phyloP scores from a whole-genome alignment of 495 filamentous ascomycete species.

The Platismatia glauca region DNA sequence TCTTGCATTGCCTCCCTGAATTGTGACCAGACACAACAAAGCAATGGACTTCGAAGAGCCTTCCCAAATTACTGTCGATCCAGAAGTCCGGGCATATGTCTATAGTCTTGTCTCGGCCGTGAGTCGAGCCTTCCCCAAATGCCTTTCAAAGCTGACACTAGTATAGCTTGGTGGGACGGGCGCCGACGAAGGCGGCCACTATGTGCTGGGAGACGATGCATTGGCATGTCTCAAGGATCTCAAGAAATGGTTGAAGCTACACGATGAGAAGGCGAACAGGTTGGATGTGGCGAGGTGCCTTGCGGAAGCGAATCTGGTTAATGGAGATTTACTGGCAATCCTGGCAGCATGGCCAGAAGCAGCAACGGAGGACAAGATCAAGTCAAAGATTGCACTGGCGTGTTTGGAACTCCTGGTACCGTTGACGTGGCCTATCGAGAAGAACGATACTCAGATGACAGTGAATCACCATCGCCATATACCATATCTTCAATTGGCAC shows the following conservation, averaged over 20 bases:
- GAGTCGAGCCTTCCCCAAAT: slow-evolving; percentile 32
- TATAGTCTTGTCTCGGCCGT: slow-evolving; percentile 88
- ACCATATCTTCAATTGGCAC: slow-evolving; percentile 78
- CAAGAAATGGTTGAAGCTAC: slow-evolving; percentile 85
- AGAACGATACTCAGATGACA: slow-evolving; percentile 69
- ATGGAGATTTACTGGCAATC: slow-evolving; percentile 83
- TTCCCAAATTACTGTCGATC: slow-evolving; percentile 40
- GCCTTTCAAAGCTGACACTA: slow-evolving; percentile 22
- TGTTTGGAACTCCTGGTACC: slow-evolving; percentile 90
- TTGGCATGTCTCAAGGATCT: slow-evolving; percentile 85
- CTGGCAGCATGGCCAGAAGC: slow-evolving; percentile 66
- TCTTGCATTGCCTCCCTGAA: neutral
- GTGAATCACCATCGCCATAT: slow-evolving; percentile 86
- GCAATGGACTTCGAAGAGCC: slow-evolving; percentile 21
- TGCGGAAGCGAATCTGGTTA: slow-evolving; percentile 85
- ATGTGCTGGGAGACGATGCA: slow-evolving; percentile 88
- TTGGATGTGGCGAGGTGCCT: slow-evolving; percentile 92
- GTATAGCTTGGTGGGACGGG: slow-evolving; percentile 76
- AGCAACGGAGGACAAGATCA: slow-evolving; percentile 58
- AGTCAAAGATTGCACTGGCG: slow-evolving; percentile 71
- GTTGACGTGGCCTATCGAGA: slow-evolving; percentile 88
- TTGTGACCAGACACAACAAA: neutral
- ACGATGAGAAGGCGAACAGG: slow-evolving; percentile 88
- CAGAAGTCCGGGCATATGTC: slow-evolving; percentile 82
- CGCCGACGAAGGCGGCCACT: slow-evolving; percentile 69